Base-by-base conservation (phyloP, 306 rosid genomes). In the Sophora flavescens region DNA sequence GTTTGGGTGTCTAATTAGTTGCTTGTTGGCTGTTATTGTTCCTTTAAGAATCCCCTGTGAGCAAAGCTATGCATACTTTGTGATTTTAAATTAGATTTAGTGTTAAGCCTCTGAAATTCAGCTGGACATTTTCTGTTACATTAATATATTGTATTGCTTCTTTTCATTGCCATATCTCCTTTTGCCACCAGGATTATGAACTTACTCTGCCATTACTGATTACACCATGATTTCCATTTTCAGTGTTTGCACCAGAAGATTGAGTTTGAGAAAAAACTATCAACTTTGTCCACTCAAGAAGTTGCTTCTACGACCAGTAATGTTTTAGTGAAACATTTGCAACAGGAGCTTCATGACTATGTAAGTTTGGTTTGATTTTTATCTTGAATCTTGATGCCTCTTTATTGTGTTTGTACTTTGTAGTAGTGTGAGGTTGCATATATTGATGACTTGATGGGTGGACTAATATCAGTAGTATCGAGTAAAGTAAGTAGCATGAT, bases 221-320 rank as follows among this genome's bases (percentile, higher is more conserved):
- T 22, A 56, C 35, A 30, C 58, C 47, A 62, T 80, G 53, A n/a
- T 82, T 82, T 38, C 58, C 79, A 51, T 83, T 77, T 83, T 41
- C 88, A 95, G 98, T 89, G 92, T 69, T 77, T 90, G 91, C 85
- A 77, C 51, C 90, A 90, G 87, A 95, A 90, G 89, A 73, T 75
- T 74, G 97, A 92, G 81, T 81, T 76, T 68, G 98, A 92, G 85
- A 92, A 89, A 79, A 90, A 90, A 58, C 74, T 95, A 76, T 81
- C 89, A 67, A 86, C 83, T 76, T 84, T 76, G 62, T 81, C 90
- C 3, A 87, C 84, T 78, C 89, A 86, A 75, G 92, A 92, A 81
- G 89, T 70, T 70, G 38, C 77, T 76, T 73, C 85, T 76, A 54
- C 88, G 1, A 88, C 84, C 45, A 68, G 72, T 79, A 62, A 81